Conservation (phyloP, 2,329 filamentous ascomycete genomes). For the Colletotrichum echinochloae region DNA sequence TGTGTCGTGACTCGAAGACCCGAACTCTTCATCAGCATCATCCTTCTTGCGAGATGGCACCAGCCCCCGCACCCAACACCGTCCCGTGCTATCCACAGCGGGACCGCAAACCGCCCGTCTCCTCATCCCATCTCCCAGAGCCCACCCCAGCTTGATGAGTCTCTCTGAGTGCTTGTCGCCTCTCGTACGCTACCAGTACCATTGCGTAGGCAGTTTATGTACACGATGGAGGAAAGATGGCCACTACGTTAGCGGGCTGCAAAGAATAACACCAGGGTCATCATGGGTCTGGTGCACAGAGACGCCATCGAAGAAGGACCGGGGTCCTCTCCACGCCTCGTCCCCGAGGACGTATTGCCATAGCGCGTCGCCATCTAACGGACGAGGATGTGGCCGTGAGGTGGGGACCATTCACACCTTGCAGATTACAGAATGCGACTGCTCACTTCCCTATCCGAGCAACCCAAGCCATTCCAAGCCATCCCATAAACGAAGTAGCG, state of each 20-base stretch:
- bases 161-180: neutral
- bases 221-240: neutral
- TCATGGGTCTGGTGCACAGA: constrained; percentile 2
- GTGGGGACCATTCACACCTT: constrained; percentile 9
- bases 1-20: constrained; percentile 10
- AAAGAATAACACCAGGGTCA: constrained; percentile 14
- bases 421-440: constrained; percentile 9
- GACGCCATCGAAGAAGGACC: neutral
- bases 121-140: constrained; percentile 9
- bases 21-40: constrained; percentile 23
- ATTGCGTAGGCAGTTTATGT: neutral
- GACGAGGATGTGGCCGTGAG: neutral
- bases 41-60: constrained; percentile 27
- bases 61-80: constrained; percentile 25
- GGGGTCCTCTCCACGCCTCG: neutral
- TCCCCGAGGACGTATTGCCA: neutral
- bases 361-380: constrained; percentile 3
- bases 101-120: constrained; percentile 26
- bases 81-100: constrained; percentile 37
- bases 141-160: constrained; percentile 30
- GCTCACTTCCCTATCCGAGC: constrained; percentile 3
- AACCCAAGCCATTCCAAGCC: constrained; percentile 12
- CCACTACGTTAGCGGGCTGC: constrained; percentile 7
- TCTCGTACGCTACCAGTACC: neutral
- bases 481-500: constrained; percentile 1